phyloP scores from a whole-genome alignment of 2,329 filamentous ascomycete genomes.

The Keithomyces neogunnii region DNA sequence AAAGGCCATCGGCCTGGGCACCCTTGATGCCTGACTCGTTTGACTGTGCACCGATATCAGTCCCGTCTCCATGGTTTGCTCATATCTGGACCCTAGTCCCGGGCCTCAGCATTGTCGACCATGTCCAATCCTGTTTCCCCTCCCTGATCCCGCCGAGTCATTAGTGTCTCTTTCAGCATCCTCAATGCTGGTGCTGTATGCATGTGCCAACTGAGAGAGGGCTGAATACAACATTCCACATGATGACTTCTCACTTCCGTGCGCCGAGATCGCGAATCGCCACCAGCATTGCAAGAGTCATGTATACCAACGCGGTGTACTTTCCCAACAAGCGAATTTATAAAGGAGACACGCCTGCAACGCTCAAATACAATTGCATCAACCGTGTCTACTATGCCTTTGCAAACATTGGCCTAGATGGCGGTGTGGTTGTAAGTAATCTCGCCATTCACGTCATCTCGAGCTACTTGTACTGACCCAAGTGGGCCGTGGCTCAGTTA shows the following conservation, averaged over 20 bases:
- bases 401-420: conserved; percentile 64
- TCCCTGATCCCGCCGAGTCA: not conserved
- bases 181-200: conserved; percentile 8
- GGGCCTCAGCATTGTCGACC: not conserved
- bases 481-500: conserved; percentile 40
- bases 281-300: conserved; percentile 36
- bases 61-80: conserved; percentile 1
- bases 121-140: not conserved
- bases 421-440: conserved; percentile 62
- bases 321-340: conserved; percentile 76
- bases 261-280: conserved; percentile 38
- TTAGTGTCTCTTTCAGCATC: not conserved
- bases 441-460: conserved; percentile 1
- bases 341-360: conserved; percentile 62
- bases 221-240: not conserved
- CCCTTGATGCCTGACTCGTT: conserved; percentile 17
- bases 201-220: not conserved
- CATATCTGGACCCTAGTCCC: conserved; percentile 12
- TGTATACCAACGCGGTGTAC: conserved; percentile 69
- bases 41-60: not conserved
- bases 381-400: conserved; percentile 80
- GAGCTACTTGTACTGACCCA: conserved; percentile 16
- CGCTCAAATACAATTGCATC: conserved; percentile 66
- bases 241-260: conserved; percentile 32
- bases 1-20: conserved; percentile 6